These are phyloP conservation scores for Syzygium malaccense DNA, from an alignment of 441 rosid species.

Conservation along the genomic window DNA sequence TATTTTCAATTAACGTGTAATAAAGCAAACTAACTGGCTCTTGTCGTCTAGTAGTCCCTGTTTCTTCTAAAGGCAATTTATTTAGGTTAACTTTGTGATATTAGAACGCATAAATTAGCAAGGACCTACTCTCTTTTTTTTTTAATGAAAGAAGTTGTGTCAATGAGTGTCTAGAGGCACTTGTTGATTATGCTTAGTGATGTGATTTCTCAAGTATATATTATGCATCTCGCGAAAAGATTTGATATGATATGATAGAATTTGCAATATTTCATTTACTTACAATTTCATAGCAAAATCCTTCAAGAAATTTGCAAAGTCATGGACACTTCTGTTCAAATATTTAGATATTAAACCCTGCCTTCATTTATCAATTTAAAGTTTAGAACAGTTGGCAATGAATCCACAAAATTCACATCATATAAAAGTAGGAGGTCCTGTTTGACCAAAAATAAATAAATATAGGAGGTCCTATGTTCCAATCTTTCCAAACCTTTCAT, in stretches of 20 bases:
- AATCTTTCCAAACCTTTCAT: neutral
- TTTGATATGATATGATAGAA: neutral
- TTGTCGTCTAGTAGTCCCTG: too few relatives aligned
- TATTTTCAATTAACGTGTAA: neutral
- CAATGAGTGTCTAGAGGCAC: neutral
- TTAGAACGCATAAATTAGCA: neutral
- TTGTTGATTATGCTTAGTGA: neutral
- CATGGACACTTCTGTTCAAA: neutral
- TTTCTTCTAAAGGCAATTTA: too few relatives aligned
- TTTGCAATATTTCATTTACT: neutral
- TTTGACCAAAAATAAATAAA: too few relatives aligned
- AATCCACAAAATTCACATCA: neutral
- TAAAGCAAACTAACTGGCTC: neutral
- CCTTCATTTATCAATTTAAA: neutral
- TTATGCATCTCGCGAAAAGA: neutral
- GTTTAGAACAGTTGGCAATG: fast-evolving
- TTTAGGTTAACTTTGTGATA: too few relatives aligned
- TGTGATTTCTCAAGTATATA: neutral
- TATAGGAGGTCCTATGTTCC: neutral
- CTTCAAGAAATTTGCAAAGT: neutral
- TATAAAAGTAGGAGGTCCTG: neutral
- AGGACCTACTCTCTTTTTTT: neutral
- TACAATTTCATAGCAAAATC: neutral
- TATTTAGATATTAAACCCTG: neutral
- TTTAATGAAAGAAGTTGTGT: neutral